Conservation (phyloP, 352 stramenopile genomes). For the Phytopythium montanum region DNA sequence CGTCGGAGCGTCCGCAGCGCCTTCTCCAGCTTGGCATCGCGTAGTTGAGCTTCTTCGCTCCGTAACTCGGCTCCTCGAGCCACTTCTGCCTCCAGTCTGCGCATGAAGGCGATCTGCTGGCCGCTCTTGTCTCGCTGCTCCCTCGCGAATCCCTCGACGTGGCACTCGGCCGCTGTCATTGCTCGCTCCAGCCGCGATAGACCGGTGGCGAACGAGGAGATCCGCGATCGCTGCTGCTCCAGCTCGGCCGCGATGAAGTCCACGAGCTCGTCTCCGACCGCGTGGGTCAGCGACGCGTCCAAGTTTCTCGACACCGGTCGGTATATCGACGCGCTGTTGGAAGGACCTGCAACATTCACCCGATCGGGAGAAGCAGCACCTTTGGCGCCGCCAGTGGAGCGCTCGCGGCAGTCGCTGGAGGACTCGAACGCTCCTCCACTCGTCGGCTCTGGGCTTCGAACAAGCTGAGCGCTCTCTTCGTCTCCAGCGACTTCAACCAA, state of each 20-base stretch:
- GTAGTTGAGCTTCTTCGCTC: slow-evolving; percentile 30
- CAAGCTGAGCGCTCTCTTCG: neutral
- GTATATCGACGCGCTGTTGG: neutral
- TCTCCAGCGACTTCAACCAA: neutral
- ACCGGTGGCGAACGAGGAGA: slow-evolving; percentile 18
- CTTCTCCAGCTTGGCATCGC: slow-evolving; percentile 15
- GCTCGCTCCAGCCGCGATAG: slow-evolving; percentile 26
- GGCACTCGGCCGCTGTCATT: slow-evolving; percentile 19
- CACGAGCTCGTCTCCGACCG: slow-evolving; percentile 29
- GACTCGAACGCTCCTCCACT: neutral
- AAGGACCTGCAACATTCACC: too few species aligned
- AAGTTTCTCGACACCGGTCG: neutral
- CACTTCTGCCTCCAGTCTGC: slow-evolving; percentile 36
- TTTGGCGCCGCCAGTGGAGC: neutral
- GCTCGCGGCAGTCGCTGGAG: neutral
- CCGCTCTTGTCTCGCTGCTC: slow-evolving; percentile 27
- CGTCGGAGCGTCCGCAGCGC: neutral
- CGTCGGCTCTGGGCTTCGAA: neutral
- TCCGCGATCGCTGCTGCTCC: slow-evolving; percentile 38
- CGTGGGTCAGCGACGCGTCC: neutral
- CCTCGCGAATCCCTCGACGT: slow-evolving; percentile 20
- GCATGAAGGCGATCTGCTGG: slow-evolving; percentile 35
- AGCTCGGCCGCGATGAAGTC: slow-evolving; percentile 47
- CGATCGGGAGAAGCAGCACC: neutral
- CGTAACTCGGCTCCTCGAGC: slow-evolving; percentile 25